phyloP scores from a whole-genome alignment of 768 basidiomycete species.

The Terana coerulea region DNA sequence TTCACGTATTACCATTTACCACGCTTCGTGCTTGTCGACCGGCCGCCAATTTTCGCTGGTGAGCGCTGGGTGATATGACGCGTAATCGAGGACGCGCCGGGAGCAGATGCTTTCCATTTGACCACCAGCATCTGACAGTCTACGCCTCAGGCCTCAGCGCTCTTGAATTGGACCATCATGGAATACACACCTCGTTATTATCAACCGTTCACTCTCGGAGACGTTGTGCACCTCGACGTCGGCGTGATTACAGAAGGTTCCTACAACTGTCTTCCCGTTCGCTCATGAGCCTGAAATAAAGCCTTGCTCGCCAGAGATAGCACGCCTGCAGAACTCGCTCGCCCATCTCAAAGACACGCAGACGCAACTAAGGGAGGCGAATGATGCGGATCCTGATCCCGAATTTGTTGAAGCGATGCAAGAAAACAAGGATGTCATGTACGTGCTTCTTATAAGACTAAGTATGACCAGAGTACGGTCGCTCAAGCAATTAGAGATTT shows the following conservation, averaged over 20 bases:
- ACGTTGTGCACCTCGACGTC: slow-evolving; percentile 64
- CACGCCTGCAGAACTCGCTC: slow-evolving; percentile 71
- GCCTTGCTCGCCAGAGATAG: slow-evolving; percentile 54
- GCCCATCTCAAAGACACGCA: slow-evolving; percentile 62
- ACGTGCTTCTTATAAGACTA: slow-evolving; percentile 17
- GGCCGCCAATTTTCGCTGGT: not conserved
- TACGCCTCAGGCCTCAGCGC: too few relatives aligned
- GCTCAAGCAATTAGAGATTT: too few relatives aligned
- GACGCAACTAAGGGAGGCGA: slow-evolving; percentile 43
- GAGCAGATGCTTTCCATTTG: not conserved
- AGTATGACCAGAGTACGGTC: not conserved
- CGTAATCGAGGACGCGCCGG: not conserved
- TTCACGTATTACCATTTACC: not conserved
- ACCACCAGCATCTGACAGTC: not conserved
- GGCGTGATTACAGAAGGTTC: slow-evolving; percentile 69
- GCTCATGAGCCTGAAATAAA: not conserved
- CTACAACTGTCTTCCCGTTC: not conserved
- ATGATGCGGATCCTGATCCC: slow-evolving; percentile 42
- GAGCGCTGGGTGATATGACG: not conserved
- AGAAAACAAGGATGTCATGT: slow-evolving; percentile 78
- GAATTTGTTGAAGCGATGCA: slow-evolving; percentile 58
- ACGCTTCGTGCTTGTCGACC: too few relatives aligned
- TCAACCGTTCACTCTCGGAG: slow-evolving; percentile 71
- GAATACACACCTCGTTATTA: slow-evolving; percentile 62
- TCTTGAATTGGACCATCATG: slow-evolving; percentile 32